Evolutionary conservation across 129 eudicot genomes (phyloP), one percentile per base, ranked within the genome.

Genomic region (Flaveria bidentis): DNA sequence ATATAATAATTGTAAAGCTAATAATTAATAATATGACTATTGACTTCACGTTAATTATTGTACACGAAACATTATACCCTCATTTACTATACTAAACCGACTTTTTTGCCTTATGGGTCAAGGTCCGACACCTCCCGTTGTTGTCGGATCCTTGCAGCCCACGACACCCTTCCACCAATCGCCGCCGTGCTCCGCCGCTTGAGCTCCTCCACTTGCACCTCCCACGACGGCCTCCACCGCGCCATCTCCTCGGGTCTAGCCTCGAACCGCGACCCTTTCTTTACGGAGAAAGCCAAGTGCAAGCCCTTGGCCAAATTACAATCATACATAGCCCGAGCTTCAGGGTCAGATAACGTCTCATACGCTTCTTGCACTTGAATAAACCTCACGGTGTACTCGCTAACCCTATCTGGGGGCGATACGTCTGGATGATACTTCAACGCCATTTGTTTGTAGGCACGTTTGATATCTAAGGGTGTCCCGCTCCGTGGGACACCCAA

Each of bases 351-450:
- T 66, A 85, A 60, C 17, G 89, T 87, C 83, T 87, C 82, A 12
- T 87, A 87, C 28, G 92, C 92, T 57, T 87, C 87, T 55, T 82
- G 87, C 14, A 88, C 81, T 60, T 13, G 75, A 44, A 88, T 85
- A 47, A 88, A 88, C 84, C 76, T 78, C 23, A 42, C 23, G 6
- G 89, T 85, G 36, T 81, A 67, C 71, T 85, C 86, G 62, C 71
- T 77, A 3, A 22, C 64, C 33, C 17, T 53, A 0, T 58, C 92
- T 9, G 87, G 78, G 2, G 92, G 87, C 17, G 89, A 88, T 18
- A 85, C 83, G 36, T 88, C 92, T 0, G 92, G 92, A 41, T 88
- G 89, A 67, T 88, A 88, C 74, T 80, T 85, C n/a, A 85, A 79
- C 17, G 86, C 92, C 76, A 85, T 77, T 22, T 85, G 82, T 77